Conservation (phyloP, 352 stramenopile genomes). For the Hyaloperonospora arabidopsidis region DNA sequence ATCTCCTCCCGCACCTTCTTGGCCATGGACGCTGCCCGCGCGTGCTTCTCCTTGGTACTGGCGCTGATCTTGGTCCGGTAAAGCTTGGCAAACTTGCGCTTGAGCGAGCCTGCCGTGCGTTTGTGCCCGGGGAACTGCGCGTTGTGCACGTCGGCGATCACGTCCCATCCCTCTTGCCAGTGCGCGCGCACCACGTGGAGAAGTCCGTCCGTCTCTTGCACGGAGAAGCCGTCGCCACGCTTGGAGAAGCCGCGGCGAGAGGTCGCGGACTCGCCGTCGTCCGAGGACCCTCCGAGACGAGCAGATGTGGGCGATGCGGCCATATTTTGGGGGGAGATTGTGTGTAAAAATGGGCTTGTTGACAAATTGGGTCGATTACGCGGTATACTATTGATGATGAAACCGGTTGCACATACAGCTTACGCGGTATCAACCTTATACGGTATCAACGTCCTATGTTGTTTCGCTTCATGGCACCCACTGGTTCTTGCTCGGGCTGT, state of each 20-base stretch:
- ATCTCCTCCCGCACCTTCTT: slow-evolving; percentile 35
- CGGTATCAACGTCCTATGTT: neutral
- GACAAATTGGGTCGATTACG: neutral
- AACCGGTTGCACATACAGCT: slow-evolving; percentile 1
- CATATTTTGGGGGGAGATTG: slow-evolving; percentile 25
- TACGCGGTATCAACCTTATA: neutral
- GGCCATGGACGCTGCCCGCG: slow-evolving; percentile 13
- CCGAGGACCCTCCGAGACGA: slow-evolving; percentile 1
- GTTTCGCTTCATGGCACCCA: neutral
- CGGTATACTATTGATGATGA: neutral
- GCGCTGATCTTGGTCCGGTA: slow-evolving; percentile 25
- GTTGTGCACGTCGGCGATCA: slow-evolving; percentile 29
- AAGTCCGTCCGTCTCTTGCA: slow-evolving; percentile 27
- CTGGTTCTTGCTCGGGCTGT: too few relatives aligned
- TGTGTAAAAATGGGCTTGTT: slow-evolving; percentile 14
- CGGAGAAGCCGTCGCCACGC: slow-evolving; percentile 28
- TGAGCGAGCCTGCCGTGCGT: slow-evolving; percentile 27
- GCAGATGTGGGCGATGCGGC: slow-evolving; percentile 13
- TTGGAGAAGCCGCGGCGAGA: slow-evolving; percentile 16
- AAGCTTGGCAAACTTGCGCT: slow-evolving; percentile 34
- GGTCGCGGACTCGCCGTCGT: slow-evolving; percentile 7
- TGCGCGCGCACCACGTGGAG: slow-evolving; percentile 21
- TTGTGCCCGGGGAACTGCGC: slow-evolving; percentile 29
- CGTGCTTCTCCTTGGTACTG: slow-evolving; percentile 24
- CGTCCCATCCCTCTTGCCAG: slow-evolving; percentile 33